phyloP scores from a whole-genome alignment of 192 early-diverging fungal genomes.

The Gonapodya prolifera region DNA sequence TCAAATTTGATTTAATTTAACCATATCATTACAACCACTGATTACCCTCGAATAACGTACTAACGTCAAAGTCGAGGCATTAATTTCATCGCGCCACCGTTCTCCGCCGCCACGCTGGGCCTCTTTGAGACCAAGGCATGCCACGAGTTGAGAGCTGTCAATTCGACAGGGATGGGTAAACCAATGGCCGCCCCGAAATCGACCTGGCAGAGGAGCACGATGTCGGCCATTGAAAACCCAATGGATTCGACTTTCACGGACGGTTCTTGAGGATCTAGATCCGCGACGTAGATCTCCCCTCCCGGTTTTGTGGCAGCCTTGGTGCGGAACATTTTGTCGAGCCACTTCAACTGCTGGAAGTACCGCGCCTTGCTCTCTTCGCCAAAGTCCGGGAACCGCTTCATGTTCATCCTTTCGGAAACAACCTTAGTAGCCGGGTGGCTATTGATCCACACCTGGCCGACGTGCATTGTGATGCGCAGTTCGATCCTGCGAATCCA shows the following conservation, averaged over 20 bases:
- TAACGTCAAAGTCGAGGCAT: no score
- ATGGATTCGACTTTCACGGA: background rate
- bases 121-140: background rate
- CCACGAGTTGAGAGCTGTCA: background rate
- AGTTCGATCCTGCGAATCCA: background rate
- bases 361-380: conserved; percentile 1
- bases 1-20: no score
- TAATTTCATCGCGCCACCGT: no score
- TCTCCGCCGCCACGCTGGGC: background rate
- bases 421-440: background rate
- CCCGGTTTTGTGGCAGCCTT: no score
- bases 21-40: no score
- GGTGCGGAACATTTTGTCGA: background rate
- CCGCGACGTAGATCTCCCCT: background rate
- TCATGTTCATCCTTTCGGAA: background rate
- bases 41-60: no score
- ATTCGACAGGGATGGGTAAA: background rate
- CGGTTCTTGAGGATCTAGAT: no score
- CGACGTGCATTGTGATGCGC: background rate
- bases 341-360: background rate
- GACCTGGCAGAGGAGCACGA: background rate
- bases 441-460: background rate
- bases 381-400: background rate
- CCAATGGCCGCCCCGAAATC: background rate
- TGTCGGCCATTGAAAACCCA: background rate